A percentile compares a stretch with the other conserved stretches of the same genome.
phyloP scores from a whole-genome alignment of 345 rosid species.

The Kandelia obovata region DNA sequence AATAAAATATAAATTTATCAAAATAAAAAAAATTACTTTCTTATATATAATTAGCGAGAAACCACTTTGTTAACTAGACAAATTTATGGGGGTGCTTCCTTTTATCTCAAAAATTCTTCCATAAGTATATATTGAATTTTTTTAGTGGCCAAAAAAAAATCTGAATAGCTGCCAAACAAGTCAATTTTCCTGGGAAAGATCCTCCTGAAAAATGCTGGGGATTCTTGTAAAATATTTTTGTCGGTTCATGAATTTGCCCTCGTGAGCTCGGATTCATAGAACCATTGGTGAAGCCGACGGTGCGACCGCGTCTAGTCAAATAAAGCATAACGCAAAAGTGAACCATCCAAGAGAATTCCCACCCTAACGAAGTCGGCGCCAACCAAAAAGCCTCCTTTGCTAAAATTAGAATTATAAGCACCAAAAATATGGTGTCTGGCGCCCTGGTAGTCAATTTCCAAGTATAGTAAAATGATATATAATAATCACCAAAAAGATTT shows the following conservation, averaged over 20 bases:
- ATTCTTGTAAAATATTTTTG: neutral
- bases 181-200: neutral
- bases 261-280: constrained; percentile 4
- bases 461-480: neutral
- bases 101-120: too few relatives aligned
- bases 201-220: neutral
- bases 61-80: too few relatives aligned
- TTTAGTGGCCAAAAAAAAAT: neutral
- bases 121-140: too few relatives aligned
- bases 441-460: neutral
- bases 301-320: constrained; percentile 6
- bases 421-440: neutral
- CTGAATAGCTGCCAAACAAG: constrained; percentile 11
- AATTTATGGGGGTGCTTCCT: too few relatives aligned
- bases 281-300: constrained; percentile 17
- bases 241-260: constrained; percentile 13
- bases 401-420: neutral
- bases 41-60: too few relatives aligned
- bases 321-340: neutral
- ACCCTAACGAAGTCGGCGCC: neutral
- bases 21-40: too few relatives aligned
- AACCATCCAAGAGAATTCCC: neutral
- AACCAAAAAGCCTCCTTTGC: neutral
- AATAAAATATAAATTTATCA: too few relatives aligned
- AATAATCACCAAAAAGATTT: too few relatives aligned